Evolutionary conservation across 2,329 filamentous ascomycete genomes (phyloP).

Genomic region (Cercospora sojina): DNA sequence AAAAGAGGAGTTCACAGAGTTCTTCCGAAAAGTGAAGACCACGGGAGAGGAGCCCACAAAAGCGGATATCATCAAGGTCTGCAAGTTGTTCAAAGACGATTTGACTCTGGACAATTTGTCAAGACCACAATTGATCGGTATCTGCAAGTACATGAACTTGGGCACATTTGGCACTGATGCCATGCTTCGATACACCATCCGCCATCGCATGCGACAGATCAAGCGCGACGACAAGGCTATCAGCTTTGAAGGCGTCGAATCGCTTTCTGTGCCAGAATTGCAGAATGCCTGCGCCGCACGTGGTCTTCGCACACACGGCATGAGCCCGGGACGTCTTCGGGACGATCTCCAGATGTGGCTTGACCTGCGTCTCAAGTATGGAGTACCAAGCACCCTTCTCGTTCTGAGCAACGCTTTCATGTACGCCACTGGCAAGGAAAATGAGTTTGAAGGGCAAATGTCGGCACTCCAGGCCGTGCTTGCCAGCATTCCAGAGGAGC

Average conservation of each 20-base stretch:
- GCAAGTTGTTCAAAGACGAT: slow-evolving; percentile 98
- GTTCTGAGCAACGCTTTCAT: slow-evolving; percentile 97
- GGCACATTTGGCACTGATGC: slow-evolving; percentile 96
- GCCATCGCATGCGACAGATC: slow-evolving; percentile 98
- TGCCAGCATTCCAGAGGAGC: slow-evolving; percentile 91
- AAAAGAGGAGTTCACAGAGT: slow-evolving; percentile 90
- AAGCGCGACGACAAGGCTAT: slow-evolving; percentile 97
- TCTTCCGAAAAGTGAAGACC: slow-evolving; percentile 91
- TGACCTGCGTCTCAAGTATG: slow-evolving; percentile 86
- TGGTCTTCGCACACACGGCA: slow-evolving; percentile 86
- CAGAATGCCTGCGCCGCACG: slow-evolving; percentile 90
- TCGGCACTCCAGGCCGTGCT: slow-evolving; percentile 90
- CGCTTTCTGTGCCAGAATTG: slow-evolving; percentile 86
- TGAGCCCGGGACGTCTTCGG: slow-evolving; percentile 82
- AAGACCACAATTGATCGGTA: slow-evolving; percentile 89
- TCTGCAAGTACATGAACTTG: slow-evolving; percentile 98
- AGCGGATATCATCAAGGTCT: slow-evolving; percentile 95
- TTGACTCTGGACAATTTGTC: slow-evolving; percentile 95
- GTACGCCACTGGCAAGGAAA: slow-evolving; percentile 83
- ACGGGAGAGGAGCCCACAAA: slow-evolving; percentile 87
- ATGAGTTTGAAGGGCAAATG: slow-evolving; percentile 83
- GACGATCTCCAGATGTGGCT: slow-evolving; percentile 93
- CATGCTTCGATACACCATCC: slow-evolving; percentile 95
- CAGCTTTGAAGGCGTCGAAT: slow-evolving; percentile 88
- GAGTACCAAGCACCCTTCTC: slow-evolving; percentile 92